Evolutionary conservation across 1,284 basidiomycete species (phyloP), one percentile per base, ranked within the genome.

Genomic region (Puccinia brachypodii): DNA sequence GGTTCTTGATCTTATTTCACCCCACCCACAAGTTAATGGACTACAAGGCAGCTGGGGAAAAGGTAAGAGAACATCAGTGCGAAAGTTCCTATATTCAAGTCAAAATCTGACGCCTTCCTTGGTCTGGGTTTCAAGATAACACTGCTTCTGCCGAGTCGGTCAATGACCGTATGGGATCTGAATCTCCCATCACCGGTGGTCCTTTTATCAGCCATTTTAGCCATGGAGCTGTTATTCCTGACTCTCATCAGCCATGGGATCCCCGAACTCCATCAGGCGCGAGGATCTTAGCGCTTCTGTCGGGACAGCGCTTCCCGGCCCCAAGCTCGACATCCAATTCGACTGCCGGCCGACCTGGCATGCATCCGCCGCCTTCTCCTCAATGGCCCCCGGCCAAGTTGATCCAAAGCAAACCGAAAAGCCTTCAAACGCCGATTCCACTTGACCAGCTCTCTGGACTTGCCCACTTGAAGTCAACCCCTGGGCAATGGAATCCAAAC

Each of bases 191-290:
- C 19, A 28, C 76, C 22, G 36, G 33, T 60, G 76, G 53, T 56
- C 47, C 68, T 25, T 79, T 71, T 16, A 44, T 60, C 31, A 47
- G 64, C 31, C 64, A 79, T 40, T 50, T 71, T 28, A 40, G 31
- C 16, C 44, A 72, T 31, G 58, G 28, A 16, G 31, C 11, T 11
- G 28, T 22, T 19, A 56, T 75, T 31, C 71, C 79, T 0, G 71
- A 74, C 60, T 75, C 72, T 33, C 42, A 74, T 38, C 71, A 50
- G 62, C 79, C 79, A 31, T 81, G 79, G 79, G 64, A 81, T 31
- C 42, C 79, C 38, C 62, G 60, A 42, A 81, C 72, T 19, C 22
- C 62, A 75, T 44, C 44, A 28, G 79, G 79, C 19, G 42, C 71
- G 3, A 75, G 50, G 36, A 33, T 73, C 31, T 53, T 68, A 36